A percentile compares a stretch with the other conserved stretches of the same genome.
Conservation (phyloP, 306 rosid species). For the Biancaea sappan region DNA sequence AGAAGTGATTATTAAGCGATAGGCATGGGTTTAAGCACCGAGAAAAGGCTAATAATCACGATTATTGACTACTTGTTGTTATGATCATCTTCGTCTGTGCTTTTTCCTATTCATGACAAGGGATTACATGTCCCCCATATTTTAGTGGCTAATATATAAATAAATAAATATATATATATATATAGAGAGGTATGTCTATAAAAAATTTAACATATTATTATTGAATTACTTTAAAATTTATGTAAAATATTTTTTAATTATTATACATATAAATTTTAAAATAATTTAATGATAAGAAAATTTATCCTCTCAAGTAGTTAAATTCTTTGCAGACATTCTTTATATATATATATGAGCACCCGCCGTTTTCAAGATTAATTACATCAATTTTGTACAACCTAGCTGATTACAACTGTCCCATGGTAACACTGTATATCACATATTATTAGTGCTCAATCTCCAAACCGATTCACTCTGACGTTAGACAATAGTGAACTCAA, state of each 20-base stretch:
- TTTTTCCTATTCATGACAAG: constrained; percentile 24
- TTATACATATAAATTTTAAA: too few relatives aligned
- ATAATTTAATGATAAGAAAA: too few relatives aligned
- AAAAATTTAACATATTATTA: too few relatives aligned
- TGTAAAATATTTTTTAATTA: too few relatives aligned
- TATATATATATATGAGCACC: too few relatives aligned
- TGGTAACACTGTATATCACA: background rate
- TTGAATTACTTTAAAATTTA: too few relatives aligned
- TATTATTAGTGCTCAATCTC: background rate
- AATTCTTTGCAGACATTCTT: too few relatives aligned
- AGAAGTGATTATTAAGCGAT: constrained; percentile 42
- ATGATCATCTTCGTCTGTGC: constrained; percentile 17
- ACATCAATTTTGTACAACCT: background rate
- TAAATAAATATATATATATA: too few relatives aligned
- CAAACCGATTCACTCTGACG: background rate
- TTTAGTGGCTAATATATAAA: background rate
- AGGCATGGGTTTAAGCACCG: constrained; percentile 43
- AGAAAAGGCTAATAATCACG: constrained; percentile 38
- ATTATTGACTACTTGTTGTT: constrained; percentile 39
- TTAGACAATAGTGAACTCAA: background rate
- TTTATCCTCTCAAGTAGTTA: too few relatives aligned
- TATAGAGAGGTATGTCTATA: too few relatives aligned
- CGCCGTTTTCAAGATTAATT: background rate
- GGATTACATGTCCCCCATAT: constrained; percentile 20
- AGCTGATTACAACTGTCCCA: constrained; percentile 1